phyloP scores from a whole-genome alignment of 345 rosid species.

The Psidium friedrichsthalianum region DNA sequence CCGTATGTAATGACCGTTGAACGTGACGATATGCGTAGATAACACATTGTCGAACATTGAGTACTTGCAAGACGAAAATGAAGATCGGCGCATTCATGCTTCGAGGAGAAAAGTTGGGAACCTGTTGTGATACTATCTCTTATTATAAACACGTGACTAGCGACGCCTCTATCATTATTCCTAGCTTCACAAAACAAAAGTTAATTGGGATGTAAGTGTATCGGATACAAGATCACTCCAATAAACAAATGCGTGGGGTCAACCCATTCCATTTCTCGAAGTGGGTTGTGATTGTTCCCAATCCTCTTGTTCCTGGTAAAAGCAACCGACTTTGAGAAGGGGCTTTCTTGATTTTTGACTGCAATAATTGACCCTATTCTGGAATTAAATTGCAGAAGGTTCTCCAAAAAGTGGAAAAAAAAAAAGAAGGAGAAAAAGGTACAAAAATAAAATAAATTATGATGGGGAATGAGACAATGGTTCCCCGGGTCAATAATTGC shows the following conservation, averaged over 20 bases:
- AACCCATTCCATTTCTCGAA: background rate
- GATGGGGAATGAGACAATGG: background rate
- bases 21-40: background rate
- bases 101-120: background rate
- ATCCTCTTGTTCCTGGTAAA: background rate
- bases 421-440: background rate
- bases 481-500: background rate
- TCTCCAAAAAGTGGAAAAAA: background rate
- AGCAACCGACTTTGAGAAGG: background rate
- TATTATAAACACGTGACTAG: background rate
- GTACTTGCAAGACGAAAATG: background rate
- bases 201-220: background rate
- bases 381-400: background rate
- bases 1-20: background rate
- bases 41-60: background rate
- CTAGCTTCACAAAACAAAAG: background rate
- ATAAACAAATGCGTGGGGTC: background rate
- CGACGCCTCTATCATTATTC: background rate
- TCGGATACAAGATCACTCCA: background rate
- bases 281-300: background rate
- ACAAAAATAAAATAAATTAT: background rate
- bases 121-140: background rate
- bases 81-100: background rate
- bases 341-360: background rate
- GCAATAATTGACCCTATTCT: background rate